These are phyloP conservation scores for Castanea mollissima DNA, from an alignment of 306 rosid species.

Conservation along the genomic window DNA sequence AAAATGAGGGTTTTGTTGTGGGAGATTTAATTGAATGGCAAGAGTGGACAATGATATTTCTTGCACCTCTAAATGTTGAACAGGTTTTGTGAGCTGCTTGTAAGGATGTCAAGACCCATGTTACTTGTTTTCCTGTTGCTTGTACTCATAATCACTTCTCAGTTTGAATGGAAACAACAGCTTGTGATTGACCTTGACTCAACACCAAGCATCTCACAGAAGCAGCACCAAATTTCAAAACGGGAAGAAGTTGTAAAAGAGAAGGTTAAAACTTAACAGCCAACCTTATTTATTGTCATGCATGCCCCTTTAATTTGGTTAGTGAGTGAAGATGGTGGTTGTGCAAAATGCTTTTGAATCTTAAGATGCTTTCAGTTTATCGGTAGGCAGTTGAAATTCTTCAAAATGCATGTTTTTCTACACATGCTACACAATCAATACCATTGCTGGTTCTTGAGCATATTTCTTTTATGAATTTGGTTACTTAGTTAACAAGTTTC, in stretches of 20 bases:
- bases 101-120: constrained; percentile 76
- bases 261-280: constrained; percentile 54
- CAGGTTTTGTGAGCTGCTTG: constrained; percentile 50
- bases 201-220: constrained; percentile 43
- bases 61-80: constrained; percentile 12
- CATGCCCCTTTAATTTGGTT: not conserved
- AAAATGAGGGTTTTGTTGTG: not conserved
- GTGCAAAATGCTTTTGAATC: not conserved
- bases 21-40: not conserved
- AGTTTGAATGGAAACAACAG: constrained; percentile 87
- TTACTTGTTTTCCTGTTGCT: constrained; percentile 73
- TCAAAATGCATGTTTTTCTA: not conserved
- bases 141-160: constrained; percentile 83
- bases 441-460: not conserved
- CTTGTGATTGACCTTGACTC: constrained; percentile 64
- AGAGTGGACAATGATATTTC: not conserved
- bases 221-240: constrained; percentile 60
- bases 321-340: not conserved
- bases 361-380: not conserved
- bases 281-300: not conserved
- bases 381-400: not conserved
- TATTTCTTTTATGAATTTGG: not conserved
- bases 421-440: not conserved
- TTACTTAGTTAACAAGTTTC: not conserved
- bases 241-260: constrained; percentile 72